Evolutionary conservation across 345 rosid species (phyloP), one percentile per base, ranked within the genome.

Genomic region (Aegle marmelos): DNA sequence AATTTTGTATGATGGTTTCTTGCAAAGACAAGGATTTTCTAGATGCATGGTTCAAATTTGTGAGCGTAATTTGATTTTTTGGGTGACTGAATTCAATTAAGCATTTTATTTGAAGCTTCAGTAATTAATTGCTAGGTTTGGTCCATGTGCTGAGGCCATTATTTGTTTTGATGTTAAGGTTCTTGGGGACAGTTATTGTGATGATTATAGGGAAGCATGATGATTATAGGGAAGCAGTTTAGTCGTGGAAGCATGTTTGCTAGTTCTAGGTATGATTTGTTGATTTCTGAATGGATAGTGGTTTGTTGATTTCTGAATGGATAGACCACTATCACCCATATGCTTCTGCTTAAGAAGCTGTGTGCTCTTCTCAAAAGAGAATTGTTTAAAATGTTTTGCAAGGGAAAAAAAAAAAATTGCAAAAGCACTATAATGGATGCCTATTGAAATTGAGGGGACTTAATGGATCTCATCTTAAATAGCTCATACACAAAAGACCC

Each of bases 211-310:
- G 48, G 31, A 30, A 75, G 59, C 28, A 37, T 53, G 27, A 21
- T 30, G 56, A 53, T 53, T 45, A 63, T 31, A 64, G 22, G 48
- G 31, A 30, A 75, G 59, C 28, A 37, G 48, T 39, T 60, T 19
- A 41, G 30, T 48, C 70, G 21, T 39, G 58, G 39, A 73, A 73
- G 66, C 4, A n/a, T 41, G 59, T 74, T 74, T 74, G 50, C 62
- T 31, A 63, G 62, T 48, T 64, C 48, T 56, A 30, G 60, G 70
- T 48, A 22, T 31, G 30, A 31, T 69, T 63, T 21, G 34, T 28
- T 39, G 69, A 30, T 45, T 75, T 63, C 30, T 30, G 60, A 31
- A 63, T 41, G 53, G 60, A 75, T 45, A 6, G 24, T 31, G 30
- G n/a, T 69, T 63, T 21, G 34, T 28, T 39, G 69, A 30, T 45